Evolutionary conservation across 2,329 filamentous ascomycete species (phyloP).

Genomic region (Penicillium sclerotigenum): DNA sequence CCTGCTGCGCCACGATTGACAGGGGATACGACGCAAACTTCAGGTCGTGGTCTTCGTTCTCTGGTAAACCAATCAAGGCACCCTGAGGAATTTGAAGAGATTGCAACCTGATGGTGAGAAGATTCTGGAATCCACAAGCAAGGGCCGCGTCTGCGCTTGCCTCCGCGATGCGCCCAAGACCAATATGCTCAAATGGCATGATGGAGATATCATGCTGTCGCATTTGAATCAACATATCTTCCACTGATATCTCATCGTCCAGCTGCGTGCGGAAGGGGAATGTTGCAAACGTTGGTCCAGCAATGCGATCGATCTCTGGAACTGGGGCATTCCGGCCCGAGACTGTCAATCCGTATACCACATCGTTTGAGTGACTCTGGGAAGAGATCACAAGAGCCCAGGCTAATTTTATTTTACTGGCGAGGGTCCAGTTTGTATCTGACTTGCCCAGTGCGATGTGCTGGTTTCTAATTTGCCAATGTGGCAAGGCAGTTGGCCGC

Average conservation of each 20-base stretch:
- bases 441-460: neutral
- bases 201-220: neutral
- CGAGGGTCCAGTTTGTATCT: constrained; percentile 1
- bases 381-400: constrained; percentile 38
- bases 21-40: neutral
- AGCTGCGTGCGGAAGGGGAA: constrained; percentile 35
- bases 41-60: neutral
- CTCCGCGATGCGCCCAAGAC: neutral
- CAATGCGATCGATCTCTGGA: constrained; percentile 36
- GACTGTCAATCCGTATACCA: constrained; percentile 42
- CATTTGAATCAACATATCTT: neutral
- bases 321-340: constrained; percentile 40
- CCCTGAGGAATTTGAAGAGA: neutral
- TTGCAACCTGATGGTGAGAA: neutral
- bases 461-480: neutral
- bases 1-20: neutral
- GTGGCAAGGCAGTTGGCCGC: neutral
- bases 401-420: constrained; percentile 18
- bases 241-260: constrained; percentile 4
- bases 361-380: constrained; percentile 37
- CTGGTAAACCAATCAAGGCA: neutral
- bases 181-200: constrained; percentile 1
- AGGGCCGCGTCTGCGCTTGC: neutral
- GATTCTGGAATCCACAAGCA: constrained; percentile 7
- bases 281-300: constrained; percentile 42